Evolutionary conservation across 1,139 yeast species (phyloP), one percentile per base, ranked within the genome.

Genomic region (Nadsonia starkeyi-henricii): DNA sequence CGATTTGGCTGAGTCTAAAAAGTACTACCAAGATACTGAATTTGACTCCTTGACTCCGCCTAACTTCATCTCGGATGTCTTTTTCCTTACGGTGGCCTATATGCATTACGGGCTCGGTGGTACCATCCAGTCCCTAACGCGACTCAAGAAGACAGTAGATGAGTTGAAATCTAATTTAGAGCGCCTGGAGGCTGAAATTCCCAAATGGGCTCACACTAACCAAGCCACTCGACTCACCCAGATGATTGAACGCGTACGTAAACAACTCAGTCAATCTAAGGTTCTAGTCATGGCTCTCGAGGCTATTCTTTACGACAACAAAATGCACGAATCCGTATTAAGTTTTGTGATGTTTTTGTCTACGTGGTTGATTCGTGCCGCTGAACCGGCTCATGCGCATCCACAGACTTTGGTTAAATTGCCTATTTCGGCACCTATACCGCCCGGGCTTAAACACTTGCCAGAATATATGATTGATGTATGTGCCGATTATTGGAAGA

Each of bases 21-120:
- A 76, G 48, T 79, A 73, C 58, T 77, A 73, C 69, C 58, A 61
- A 2, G 61, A 58, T 1, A 67, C 63, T 2, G 60, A 65, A 33
- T 67, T 51, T n/a, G 12, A 33, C 39, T 5, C 28, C 9, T 23
- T 9, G 28, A 23, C 28, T 5, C 44, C 46, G 15, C 69, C 85
- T 4, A 91, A 91, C 58, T 91, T 91, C 62, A 83, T 93, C 18
- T 80, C 95, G 3, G 91, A 89, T 57, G 82, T 95, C 58, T 93
- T 88, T 64, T 91, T 74, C 60, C 65, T 91, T 51, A 78, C 93
- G 9, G 69, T 83, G 47, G 79, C 95, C 0, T 88, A 82, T 62
- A 67, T 86, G 50, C 89, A 91, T 56, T 93, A 84, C 64, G 99
- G 97, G 44, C 68, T 86, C 43, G 95, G 95, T 36, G 97, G 96